A percentile compares a stretch with the other conserved stretches of the same genome.
phyloP scores from a whole-genome alignment of 2,329 filamentous ascomycete genomes.

The Penicillium thymicola region DNA sequence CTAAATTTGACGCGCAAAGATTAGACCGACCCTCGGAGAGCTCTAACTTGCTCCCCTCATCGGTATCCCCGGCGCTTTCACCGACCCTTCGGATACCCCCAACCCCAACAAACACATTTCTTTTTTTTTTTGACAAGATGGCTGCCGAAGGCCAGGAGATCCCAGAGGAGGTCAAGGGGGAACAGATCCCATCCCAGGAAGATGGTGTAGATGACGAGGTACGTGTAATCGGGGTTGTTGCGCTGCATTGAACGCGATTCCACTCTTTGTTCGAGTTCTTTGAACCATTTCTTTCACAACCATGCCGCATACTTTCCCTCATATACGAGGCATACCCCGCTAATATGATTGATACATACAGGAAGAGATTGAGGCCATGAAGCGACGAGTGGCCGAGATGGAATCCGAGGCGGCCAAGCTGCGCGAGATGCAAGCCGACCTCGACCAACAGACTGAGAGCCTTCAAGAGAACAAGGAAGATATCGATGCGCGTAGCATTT shows the following conservation, averaged over 20 bases:
- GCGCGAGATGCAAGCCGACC: conserved; percentile 77
- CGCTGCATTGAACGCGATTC: neutral
- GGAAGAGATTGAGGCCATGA: conserved; percentile 86
- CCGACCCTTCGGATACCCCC: conserved; percentile 1
- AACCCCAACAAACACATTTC: neutral
- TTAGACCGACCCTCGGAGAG: conserved; percentile 6
- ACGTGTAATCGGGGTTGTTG: conserved; percentile 15
- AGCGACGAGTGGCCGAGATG: conserved; percentile 82
- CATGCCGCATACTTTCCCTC: neutral
- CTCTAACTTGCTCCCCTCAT: conserved; percentile 13
- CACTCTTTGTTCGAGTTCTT: conserved; percentile 1
- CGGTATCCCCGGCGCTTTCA: conserved; percentile 7
- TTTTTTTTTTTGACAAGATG: conserved; percentile 24
- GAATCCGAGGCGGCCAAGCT: conserved; percentile 84
- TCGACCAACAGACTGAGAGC: conserved; percentile 81
- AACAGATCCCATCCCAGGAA: conserved; percentile 38
- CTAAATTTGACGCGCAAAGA: neutral
- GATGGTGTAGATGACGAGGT: conserved; percentile 48
- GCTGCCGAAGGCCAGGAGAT: conserved; percentile 37
- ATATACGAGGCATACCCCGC: neutral
- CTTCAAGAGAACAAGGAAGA: conserved; percentile 92
- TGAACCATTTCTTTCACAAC: neutral
- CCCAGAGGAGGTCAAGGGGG: conserved; percentile 36
- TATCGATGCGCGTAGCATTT: conserved; percentile 90
- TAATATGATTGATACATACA: conserved; percentile 26